phyloP scores from a whole-genome alignment of 306 rosid genomes.

The Fragaria ananassa region DNA sequence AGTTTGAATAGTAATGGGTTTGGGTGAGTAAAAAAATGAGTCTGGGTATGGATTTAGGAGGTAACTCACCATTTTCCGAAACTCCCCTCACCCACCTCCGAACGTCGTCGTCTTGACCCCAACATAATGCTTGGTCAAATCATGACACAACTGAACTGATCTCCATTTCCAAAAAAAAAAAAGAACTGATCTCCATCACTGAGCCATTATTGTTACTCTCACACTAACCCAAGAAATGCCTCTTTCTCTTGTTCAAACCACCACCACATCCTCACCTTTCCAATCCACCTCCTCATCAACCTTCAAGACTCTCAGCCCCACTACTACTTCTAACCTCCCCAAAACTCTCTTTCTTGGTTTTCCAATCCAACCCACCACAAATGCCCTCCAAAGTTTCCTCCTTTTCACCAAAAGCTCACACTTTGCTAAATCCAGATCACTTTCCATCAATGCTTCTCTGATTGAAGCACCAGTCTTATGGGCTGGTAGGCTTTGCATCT shows the following conservation, averaged over 20 bases:
- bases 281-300: constrained; percentile 24
- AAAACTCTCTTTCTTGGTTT: constrained; percentile 43
- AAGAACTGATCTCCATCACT: background rate
- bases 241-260: constrained; percentile 48
- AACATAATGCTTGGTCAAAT: background rate
- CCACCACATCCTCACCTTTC: constrained; percentile 28
- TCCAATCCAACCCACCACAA: constrained; percentile 24
- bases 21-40: too few species aligned
- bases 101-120: background rate
- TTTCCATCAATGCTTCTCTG: constrained; percentile 49
- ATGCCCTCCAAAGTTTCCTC: constrained; percentile 36
- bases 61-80: too few species aligned
- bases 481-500: constrained; percentile 81
- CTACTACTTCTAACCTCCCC: constrained; percentile 34
- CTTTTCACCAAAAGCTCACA: constrained; percentile 28
- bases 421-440: background rate
- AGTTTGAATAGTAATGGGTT: too few species aligned
- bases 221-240: constrained; percentile 39
- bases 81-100: background rate
- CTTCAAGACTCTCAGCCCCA: constrained; percentile 14
- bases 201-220: background rate
- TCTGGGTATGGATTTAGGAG: too few species aligned
- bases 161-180: too few species aligned
- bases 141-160: background rate
- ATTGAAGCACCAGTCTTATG: constrained; percentile 77